Conservation (phyloP, 2,329 filamentous ascomycete species). For the Cercospora brassicicola region DNA sequence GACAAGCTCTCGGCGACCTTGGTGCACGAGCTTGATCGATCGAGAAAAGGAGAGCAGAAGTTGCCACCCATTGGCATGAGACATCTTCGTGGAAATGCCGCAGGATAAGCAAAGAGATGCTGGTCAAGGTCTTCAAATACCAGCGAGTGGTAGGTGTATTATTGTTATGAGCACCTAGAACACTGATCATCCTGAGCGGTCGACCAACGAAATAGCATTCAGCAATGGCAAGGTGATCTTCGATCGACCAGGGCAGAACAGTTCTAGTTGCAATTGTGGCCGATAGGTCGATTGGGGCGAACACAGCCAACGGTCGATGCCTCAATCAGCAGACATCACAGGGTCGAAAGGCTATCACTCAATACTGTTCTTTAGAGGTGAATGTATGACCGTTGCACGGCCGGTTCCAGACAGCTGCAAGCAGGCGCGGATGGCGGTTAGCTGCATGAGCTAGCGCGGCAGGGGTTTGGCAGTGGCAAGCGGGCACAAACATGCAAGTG, state of each 20-base stretch:
- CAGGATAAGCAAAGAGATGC: not conserved
- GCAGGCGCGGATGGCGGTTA: not conserved
- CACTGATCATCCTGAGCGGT: too few species aligned
- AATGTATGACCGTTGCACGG: not conserved
- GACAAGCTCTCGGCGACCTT: slow-evolving; percentile 62
- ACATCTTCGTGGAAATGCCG: slow-evolving; percentile 18
- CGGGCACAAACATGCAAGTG: not conserved
- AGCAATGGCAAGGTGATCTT: too few species aligned
- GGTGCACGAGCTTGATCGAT: slow-evolving; percentile 49
- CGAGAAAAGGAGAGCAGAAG: slow-evolving; percentile 30
- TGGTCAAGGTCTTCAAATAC: too few species aligned
- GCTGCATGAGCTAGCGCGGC: not conserved
- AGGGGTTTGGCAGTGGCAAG: not conserved
- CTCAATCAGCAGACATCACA: not conserved
- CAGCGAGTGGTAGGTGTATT: too few species aligned
- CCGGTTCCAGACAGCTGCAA: not conserved
- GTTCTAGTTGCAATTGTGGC: too few species aligned
- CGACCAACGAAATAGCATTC: too few species aligned
- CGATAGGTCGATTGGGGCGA: not conserved
- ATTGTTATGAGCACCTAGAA: too few species aligned
- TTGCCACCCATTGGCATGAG: slow-evolving; percentile 36
- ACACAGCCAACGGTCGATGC: not conserved
- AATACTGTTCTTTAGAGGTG: not conserved
- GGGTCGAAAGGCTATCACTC: not conserved
- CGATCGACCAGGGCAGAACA: too few species aligned